These are phyloP conservation scores for Mortierella sp. DNA, from an alignment of 371 early-diverging fungal species.

Conservation along the genomic window DNA sequence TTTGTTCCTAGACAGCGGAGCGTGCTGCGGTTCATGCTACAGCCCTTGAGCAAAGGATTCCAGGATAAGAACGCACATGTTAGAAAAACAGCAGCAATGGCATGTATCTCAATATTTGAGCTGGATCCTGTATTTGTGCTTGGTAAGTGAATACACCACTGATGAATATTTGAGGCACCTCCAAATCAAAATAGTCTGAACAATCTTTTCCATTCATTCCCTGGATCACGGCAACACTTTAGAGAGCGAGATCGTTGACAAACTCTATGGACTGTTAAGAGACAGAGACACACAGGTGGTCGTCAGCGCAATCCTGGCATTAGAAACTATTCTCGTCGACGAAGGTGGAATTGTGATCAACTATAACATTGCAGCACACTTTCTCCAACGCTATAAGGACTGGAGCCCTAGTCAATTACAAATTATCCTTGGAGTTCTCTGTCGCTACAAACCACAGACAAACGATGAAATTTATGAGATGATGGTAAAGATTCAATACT, in stretches of 20 bases:
- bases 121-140: constrained; percentile 41
- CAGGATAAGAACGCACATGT: constrained; percentile 51
- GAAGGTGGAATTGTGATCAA: constrained; percentile 48
- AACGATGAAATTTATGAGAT: constrained; percentile 48
- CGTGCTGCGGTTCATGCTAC: constrained; percentile 37
- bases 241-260: constrained; percentile 50
- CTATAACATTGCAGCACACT: constrained; percentile 17
- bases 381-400: constrained; percentile 35
- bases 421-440: constrained; percentile 32
- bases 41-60: constrained; percentile 39
- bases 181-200: background rate
- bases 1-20: constrained; percentile 23
- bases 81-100: constrained; percentile 42
- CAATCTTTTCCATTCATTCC: background rate
- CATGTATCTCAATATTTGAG: constrained; percentile 37
- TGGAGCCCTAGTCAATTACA: constrained; percentile 38
- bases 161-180: background rate
- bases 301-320: constrained; percentile 24
- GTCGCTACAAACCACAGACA: constrained; percentile 34
- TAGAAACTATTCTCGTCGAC: constrained; percentile 39
- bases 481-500: constrained; percentile 22
- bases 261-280: constrained; percentile 23
- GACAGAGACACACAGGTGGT: constrained; percentile 42
- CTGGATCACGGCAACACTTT: background rate
- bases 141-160: constrained; percentile 15